Evolutionary conservation across 441 rosid genomes (phyloP), one percentile per base, ranked within the genome.

Genomic region (Mallotus japonicus): DNA sequence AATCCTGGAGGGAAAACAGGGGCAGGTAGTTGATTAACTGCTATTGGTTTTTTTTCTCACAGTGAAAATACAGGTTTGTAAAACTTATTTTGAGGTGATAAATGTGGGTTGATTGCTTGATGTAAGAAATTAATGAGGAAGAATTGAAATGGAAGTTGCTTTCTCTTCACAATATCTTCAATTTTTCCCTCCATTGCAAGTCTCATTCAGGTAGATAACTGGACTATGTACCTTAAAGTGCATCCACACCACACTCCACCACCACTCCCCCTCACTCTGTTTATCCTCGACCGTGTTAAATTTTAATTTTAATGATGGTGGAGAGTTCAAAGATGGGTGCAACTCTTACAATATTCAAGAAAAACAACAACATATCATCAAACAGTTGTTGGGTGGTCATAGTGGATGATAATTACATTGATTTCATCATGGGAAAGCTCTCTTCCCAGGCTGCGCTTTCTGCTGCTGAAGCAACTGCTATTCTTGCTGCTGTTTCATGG

Each of bases 21-120:
- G 34, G 70, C 7, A 1, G 24, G 40, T 50, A 61, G n/a, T 37
- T 57, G 14, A 69, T 55, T 6, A 37, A 72, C 69, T 53, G 44
- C 20, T 19, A 58, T 44, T 28, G 32, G n/a, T n/a, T n/a, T 66
- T 20, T 57, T 51, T 51, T 53, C 64, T n/a, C n/a, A 0, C 6
- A 37, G 1, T 40, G 75, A 40, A 57, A 46, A n/a, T 72, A 50
- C 40, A 74, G 49, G 64, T 72, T 75, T 70, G 70, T 71, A 77
- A 67, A 75, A 69, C 51, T 65, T 37, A 6, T 57, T 75, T 69
- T 44, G 66, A 63, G 61, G 66, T 76, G 73, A 74, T 71, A 66
- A 76, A 65, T 79, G 69, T 75, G 77, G 68, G 54, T 74, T 79
- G 81, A 74, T 76, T 81, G 79, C 75, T 76, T 81, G 76, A 61